Evolutionary conservation across 2,329 filamentous ascomycete genomes (phyloP).

Genomic region (Hypoxylon sp.): DNA sequence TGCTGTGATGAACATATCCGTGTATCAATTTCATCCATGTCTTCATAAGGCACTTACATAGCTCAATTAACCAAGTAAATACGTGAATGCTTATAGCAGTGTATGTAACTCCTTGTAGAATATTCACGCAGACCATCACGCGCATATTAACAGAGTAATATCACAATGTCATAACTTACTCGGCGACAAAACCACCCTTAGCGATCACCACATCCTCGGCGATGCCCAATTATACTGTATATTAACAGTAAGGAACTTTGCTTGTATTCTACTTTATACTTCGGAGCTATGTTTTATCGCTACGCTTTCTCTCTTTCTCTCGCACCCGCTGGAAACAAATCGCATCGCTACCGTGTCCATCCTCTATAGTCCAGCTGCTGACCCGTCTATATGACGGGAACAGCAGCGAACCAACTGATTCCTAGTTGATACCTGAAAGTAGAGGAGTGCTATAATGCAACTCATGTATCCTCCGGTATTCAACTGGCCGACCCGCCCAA

Average conservation of each 20-base stretch:
- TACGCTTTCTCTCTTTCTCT: not conserved
- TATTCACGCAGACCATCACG: not conserved
- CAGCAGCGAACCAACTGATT: constrained; percentile 13
- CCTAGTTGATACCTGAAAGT: constrained; percentile 24
- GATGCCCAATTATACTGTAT: not conserved
- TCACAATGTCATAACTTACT: not conserved
- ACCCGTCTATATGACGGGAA: constrained; percentile 3
- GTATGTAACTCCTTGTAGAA: not conserved
- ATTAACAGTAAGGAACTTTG: constrained; percentile 41
- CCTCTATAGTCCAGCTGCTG: constrained; percentile 15
- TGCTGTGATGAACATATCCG: not conserved
- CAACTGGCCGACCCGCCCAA: constrained; percentile 26
- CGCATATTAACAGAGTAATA: not conserved
- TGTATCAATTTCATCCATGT: not conserved
- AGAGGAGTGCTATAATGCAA: constrained; percentile 19
- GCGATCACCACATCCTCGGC: not conserved
- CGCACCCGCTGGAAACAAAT: constrained; percentile 24
- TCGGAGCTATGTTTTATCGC: constrained; percentile 23
- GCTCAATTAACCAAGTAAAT: not conserved
- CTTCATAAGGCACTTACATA: not conserved
- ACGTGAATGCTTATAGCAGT: not conserved
- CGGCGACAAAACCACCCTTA: not conserved
- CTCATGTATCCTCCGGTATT: constrained; percentile 32
- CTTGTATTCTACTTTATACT: constrained; percentile 45
- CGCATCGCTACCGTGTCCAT: constrained; percentile 8